Percentiles rank a stretch among this genome's conserved stretches.
Evolutionary conservation across 176 grass and related monocot species (phyloP).

Genomic region (Aegilops umbellulata): DNA sequence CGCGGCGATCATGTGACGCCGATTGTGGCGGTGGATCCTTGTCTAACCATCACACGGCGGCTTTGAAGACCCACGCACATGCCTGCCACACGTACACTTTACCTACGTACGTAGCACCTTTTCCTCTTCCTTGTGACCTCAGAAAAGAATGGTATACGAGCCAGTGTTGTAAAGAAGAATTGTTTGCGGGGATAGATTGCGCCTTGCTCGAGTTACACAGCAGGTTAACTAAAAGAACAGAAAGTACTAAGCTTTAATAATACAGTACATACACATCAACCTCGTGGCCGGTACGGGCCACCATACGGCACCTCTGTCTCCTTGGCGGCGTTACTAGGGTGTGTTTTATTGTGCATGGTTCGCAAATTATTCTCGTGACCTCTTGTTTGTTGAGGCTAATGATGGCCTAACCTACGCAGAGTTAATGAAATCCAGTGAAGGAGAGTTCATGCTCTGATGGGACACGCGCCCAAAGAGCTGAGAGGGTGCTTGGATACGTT

Average conservation of each 20-base stretch:
- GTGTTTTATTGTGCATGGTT: neutral
- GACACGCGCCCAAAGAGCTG: neutral
- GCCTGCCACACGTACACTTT: neutral
- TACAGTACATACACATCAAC: neutral
- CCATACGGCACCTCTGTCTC: neutral
- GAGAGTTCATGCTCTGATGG: neutral
- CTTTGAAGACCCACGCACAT: constrained; percentile 15
- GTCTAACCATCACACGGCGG: constrained; percentile 13
- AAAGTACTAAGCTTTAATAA: neutral
- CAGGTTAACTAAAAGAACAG: neutral
- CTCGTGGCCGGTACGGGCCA: neutral
- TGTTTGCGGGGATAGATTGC: neutral
- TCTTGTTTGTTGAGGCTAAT: neutral
- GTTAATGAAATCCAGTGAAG: neutral
- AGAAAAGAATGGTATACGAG: neutral
- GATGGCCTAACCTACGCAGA: neutral
- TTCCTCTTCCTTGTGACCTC: neutral
- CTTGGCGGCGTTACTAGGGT: neutral
- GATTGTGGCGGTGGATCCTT: constrained; percentile 7
- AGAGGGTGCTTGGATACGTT: no score
- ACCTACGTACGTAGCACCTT: no score
- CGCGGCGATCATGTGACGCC: neutral
- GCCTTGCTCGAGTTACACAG: neutral
- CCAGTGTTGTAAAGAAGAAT: neutral
- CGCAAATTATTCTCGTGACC: neutral